These are phyloP conservation scores for Mortierella polycephala DNA, from an alignment of 371 early-diverging fungal species.

Conservation along the genomic window DNA sequence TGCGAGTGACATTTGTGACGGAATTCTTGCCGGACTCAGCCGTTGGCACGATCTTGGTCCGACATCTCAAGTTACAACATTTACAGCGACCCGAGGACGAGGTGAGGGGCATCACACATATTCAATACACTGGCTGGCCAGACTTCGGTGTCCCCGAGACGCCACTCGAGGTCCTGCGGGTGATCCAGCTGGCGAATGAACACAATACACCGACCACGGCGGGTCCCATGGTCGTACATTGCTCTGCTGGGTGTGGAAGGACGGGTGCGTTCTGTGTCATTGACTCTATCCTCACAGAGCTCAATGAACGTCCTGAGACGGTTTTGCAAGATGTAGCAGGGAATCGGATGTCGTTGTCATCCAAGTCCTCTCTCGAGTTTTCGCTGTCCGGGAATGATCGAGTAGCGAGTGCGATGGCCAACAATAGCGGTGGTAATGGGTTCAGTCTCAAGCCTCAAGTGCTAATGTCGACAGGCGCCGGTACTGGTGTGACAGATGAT, in stretches of 20 bases:
- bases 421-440: background rate
- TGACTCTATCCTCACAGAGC: slow-evolving; percentile 69
- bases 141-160: slow-evolving; percentile 85
- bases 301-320: slow-evolving; percentile 32
- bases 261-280: slow-evolving; percentile 94
- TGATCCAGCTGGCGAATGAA: slow-evolving; percentile 72
- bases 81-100: slow-evolving; percentile 17
- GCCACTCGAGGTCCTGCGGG: slow-evolving; percentile 67
- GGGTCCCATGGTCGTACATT: slow-evolving; percentile 92
- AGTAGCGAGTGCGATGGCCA: slow-evolving; percentile 24
- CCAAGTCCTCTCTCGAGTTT: slow-evolving; percentile 32
- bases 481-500: slow-evolving; percentile 5
- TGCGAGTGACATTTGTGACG: slow-evolving; percentile 44
- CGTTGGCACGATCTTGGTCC: slow-evolving; percentile 35
- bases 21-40: slow-evolving; percentile 40
- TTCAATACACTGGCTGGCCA: slow-evolving; percentile 91
- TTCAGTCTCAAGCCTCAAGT: background rate
- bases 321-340: slow-evolving; percentile 6
- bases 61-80: slow-evolving; percentile 29
- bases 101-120: slow-evolving; percentile 69
- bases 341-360: slow-evolving; percentile 16
- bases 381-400: slow-evolving; percentile 29
- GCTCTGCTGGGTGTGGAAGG: slow-evolving; percentile 97
- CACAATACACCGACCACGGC: slow-evolving; percentile 23
- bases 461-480: background rate